These are phyloP conservation scores for Rubus idaeus DNA, from an alignment of 306 rosid species.

Conservation along the genomic window DNA sequence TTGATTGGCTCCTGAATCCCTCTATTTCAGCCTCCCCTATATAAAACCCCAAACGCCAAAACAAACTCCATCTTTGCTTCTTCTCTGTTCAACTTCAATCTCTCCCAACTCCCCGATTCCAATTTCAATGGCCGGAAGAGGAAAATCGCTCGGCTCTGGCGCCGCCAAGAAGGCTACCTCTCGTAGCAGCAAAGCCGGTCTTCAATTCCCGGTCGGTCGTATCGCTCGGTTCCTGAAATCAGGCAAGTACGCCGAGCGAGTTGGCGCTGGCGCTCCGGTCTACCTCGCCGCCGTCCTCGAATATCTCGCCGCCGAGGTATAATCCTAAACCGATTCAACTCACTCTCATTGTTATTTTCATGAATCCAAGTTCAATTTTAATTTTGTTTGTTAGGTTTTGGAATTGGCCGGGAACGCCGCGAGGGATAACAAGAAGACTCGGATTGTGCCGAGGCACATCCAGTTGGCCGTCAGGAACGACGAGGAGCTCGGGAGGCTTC, in stretches of 20 bases:
- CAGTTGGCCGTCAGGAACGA: constrained; percentile 31
- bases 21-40: neutral
- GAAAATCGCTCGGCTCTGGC: constrained; percentile 19
- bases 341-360: too few species aligned
- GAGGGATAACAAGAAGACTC: constrained; percentile 30
- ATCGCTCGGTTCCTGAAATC: constrained; percentile 27
- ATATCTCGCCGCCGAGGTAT: constrained; percentile 31
- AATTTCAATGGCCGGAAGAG: constrained; percentile 18
- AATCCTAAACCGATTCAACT: neutral
- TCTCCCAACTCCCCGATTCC: too few species aligned
- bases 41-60: neutral
- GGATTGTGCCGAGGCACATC: constrained; percentile 31
- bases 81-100: neutral
- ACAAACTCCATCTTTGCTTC: neutral
- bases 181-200: constrained; percentile 33
- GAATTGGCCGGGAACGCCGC: constrained; percentile 35
- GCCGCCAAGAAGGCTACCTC: constrained; percentile 27
- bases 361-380: neutral
- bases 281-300: constrained; percentile 35
- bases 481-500: constrained; percentile 29
- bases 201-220: constrained; percentile 30
- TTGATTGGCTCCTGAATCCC: neutral
- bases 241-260: constrained; percentile 29
- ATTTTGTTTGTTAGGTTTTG: constrained; percentile 5
- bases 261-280: constrained; percentile 28